Conservation (phyloP, 257 asterid genomes). For the Solanum verrucosum region DNA sequence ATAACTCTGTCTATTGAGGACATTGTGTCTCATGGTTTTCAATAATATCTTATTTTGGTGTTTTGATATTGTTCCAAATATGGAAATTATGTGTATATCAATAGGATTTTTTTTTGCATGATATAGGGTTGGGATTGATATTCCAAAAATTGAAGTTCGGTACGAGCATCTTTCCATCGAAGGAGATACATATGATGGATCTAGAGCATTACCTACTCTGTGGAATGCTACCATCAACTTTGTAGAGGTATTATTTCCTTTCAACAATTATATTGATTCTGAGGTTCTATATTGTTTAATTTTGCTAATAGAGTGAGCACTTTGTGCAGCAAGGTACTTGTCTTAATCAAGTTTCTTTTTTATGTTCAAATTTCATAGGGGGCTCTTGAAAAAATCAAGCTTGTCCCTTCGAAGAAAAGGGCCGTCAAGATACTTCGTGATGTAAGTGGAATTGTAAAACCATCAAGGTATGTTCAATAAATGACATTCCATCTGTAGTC, state of each 20-base stretch:
- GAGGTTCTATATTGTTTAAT: background rate
- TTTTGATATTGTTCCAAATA: background rate
- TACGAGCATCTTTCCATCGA: conserved; percentile 65
- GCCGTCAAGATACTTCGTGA: conserved; percentile 59
- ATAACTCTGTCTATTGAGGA: background rate
- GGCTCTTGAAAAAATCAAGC: conserved; percentile 49
- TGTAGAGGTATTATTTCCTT: conserved; percentile 49
- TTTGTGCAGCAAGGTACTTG: background rate
- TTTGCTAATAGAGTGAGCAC: background rate
- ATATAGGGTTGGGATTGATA: conserved; percentile 68
- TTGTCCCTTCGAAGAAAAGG: conserved; percentile 74
- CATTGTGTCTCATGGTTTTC: background rate
- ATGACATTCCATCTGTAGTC: background rate
- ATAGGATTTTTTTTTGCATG: background rate
- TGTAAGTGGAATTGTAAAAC: conserved; percentile 67
- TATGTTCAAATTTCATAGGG: conserved; percentile 31
- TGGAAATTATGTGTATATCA: background rate
- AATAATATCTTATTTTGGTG: background rate
- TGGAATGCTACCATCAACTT: conserved; percentile 53
- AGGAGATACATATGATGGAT: conserved; percentile 70
- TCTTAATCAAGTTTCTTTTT: background rate
- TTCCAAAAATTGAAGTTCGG: conserved; percentile 83
- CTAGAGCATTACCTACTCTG: conserved; percentile 90
- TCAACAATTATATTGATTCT: background rate
- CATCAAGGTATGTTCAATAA: conserved; percentile 61